phyloP scores from a whole-genome alignment of 2,329 filamentous ascomycete species.

The Colletotrichum ledebouriae region DNA sequence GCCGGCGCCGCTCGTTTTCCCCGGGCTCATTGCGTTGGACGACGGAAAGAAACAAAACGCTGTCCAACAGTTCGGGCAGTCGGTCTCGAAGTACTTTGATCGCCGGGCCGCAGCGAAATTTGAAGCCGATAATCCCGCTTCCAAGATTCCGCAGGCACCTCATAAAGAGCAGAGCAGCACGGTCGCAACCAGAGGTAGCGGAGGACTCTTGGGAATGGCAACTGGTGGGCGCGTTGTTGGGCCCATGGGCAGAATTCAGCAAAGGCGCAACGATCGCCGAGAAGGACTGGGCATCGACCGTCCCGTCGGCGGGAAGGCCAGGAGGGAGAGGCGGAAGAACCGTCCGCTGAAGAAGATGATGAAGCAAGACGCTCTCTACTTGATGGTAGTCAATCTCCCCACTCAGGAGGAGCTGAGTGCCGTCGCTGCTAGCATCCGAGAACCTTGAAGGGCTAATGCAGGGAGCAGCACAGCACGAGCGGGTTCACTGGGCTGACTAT shows the following conservation, averaged over 20 bases:
- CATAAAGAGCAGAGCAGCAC: neutral
- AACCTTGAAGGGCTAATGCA: neutral
- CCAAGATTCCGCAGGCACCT: neutral
- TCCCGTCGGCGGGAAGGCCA: neutral
- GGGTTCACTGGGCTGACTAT: no score
- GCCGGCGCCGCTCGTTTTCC: slow-evolving; percentile 2
- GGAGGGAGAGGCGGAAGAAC: slow-evolving; percentile 12
- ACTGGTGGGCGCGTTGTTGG: neutral
- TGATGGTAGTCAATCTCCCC: slow-evolving; percentile 23
- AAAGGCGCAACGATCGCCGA: neutral
- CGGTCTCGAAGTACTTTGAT: slow-evolving; percentile 3
- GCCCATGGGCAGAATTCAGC: neutral
- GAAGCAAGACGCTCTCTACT: slow-evolving; percentile 16
- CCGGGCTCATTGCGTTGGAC: neutral
- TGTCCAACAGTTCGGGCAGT: slow-evolving; percentile 2
- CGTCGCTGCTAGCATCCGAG: neutral
- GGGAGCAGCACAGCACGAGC: neutral
- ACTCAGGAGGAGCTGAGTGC: slow-evolving; percentile 7
- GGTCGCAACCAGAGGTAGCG: neutral
- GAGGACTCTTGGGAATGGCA: neutral
- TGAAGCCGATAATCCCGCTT: neutral
- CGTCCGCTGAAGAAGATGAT: slow-evolving; percentile 17
- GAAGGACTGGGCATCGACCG: neutral
- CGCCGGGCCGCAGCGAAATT: slow-evolving; percentile 3
- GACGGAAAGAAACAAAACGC: slow-evolving; percentile 6